phyloP scores from a whole-genome alignment of 1,284 basidiomycete species.

The Fomes fomentarius region DNA sequence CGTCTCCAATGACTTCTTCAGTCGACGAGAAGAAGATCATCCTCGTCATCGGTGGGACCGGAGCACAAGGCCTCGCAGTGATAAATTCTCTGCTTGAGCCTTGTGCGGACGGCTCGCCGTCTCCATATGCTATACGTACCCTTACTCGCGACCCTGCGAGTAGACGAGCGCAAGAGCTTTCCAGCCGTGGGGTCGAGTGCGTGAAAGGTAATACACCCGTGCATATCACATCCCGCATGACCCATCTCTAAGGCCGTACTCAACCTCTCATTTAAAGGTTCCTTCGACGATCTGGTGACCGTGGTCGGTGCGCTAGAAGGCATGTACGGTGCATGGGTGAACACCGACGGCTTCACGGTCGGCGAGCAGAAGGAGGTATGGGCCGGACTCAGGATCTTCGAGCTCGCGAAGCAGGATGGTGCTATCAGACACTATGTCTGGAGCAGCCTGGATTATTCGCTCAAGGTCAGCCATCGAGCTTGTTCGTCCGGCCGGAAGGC shows the following conservation, averaged over 20 bases:
- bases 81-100: conserved; percentile 46
- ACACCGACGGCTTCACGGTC: conserved; percentile 51
- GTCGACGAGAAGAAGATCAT: conserved; percentile 42
- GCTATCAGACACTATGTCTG: conserved; percentile 49
- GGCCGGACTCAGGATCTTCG: conserved; percentile 48
- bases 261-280: conserved; percentile 13
- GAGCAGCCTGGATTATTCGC: conserved; percentile 48
- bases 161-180: conserved; percentile 40
- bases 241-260: background rate
- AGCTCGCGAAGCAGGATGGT: conserved; percentile 44
- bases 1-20: background rate
- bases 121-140: conserved; percentile 49
- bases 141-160: conserved; percentile 47
- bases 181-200: conserved; percentile 43
- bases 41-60: conserved; percentile 55
- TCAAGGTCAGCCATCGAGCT: conserved; percentile 39
- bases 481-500: background rate
- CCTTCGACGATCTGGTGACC: conserved; percentile 35
- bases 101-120: conserved; percentile 40
- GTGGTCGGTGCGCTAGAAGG: conserved; percentile 42
- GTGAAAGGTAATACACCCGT: conserved; percentile 39
- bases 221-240: background rate
- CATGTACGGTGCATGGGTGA: conserved; percentile 49
- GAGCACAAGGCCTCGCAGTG: conserved; percentile 51
- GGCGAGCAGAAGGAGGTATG: conserved; percentile 48